phyloP scores from a whole-genome alignment of 192 early-diverging fungal genomes.

The Podila horticola region DNA sequence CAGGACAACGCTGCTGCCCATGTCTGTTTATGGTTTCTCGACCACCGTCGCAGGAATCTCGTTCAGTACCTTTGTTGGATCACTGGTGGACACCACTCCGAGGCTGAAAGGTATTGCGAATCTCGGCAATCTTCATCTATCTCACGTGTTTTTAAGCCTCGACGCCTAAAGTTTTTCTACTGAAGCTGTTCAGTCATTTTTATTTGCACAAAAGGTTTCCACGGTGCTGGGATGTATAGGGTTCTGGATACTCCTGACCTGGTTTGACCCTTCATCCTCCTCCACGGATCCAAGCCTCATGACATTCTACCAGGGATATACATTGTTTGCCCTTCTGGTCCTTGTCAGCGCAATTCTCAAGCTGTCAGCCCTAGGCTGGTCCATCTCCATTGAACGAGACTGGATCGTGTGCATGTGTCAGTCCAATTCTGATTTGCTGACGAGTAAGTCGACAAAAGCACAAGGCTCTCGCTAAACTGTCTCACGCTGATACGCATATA shows the following conservation, averaged over 20 bases:
- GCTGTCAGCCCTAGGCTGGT: conserved; percentile 40
- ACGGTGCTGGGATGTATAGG: conserved; percentile 35
- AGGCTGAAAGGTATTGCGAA: conserved; percentile 13
- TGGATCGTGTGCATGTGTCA: conserved; percentile 46
- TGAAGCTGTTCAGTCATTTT: conserved; percentile 28
- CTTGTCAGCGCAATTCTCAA: conserved; percentile 30
- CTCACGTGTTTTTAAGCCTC: neutral
- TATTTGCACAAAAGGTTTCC: conserved; percentile 30
- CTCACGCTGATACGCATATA: too few species aligned
- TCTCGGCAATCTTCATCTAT: neutral
- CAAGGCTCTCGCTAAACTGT: too few species aligned
- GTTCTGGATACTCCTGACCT: conserved; percentile 48
- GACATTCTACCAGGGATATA: conserved; percentile 19
- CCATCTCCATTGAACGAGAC: conserved; percentile 49
- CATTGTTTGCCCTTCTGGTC: conserved; percentile 21
- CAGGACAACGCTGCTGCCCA: conserved; percentile 35
- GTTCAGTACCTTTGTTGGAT: conserved; percentile 40
- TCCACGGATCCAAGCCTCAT: neutral
- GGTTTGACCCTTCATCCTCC: conserved; percentile 32
- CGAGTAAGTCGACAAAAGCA: conserved; percentile 5
- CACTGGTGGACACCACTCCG: conserved; percentile 34
- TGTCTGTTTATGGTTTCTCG: conserved; percentile 49
- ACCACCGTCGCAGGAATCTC: conserved; percentile 46
- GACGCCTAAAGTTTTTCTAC: neutral
- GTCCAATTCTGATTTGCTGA: conserved; percentile 28